Conservation (phyloP, 2,329 filamentous ascomycete species). For the Clonostachys chloroleuca region DNA sequence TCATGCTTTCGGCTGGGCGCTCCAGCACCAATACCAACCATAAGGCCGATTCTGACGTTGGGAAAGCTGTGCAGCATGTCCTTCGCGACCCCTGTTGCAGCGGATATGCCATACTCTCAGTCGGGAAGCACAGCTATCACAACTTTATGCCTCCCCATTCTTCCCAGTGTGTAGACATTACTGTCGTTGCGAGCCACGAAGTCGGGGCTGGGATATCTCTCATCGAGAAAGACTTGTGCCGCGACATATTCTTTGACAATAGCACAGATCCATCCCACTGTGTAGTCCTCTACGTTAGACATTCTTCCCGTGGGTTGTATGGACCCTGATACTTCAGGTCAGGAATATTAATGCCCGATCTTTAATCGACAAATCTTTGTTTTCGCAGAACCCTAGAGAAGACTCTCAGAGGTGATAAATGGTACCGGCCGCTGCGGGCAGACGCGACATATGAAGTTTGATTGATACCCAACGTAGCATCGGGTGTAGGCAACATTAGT, state of each 20-base stretch:
- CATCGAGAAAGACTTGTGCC: slow-evolving; percentile 30
- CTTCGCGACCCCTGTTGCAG: slow-evolving; percentile 15
- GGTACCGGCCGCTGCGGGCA: too few relatives aligned
- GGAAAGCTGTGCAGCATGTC: slow-evolving; percentile 19
- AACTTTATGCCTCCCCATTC: slow-evolving; percentile 24
- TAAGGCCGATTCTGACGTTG: slow-evolving; percentile 15
- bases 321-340: too few relatives aligned
- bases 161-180: slow-evolving; percentile 21
- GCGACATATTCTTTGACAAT: slow-evolving; percentile 27
- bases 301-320: neutral
- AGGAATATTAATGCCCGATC: too few relatives aligned
- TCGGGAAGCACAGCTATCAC: slow-evolving; percentile 21
- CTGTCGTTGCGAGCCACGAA: slow-evolving; percentile 8
- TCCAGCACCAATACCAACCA: slow-evolving; percentile 26
- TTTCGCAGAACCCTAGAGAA: too few relatives aligned
- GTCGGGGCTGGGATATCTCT: slow-evolving; percentile 5
- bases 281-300: slow-evolving; percentile 17
- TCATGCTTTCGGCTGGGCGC: slow-evolving; percentile 20
- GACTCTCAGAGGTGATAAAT: too few relatives aligned
- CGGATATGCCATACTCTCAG: slow-evolving; percentile 13
- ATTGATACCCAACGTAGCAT: too few relatives aligned
- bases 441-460: too few relatives aligned
- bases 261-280: slow-evolving; percentile 38
- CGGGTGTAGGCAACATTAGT: too few relatives aligned
- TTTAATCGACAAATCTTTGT: too few relatives aligned